These are phyloP conservation scores for Phytopythium montanum DNA, from an alignment of 352 stramenopile species.

Conservation along the genomic window DNA sequence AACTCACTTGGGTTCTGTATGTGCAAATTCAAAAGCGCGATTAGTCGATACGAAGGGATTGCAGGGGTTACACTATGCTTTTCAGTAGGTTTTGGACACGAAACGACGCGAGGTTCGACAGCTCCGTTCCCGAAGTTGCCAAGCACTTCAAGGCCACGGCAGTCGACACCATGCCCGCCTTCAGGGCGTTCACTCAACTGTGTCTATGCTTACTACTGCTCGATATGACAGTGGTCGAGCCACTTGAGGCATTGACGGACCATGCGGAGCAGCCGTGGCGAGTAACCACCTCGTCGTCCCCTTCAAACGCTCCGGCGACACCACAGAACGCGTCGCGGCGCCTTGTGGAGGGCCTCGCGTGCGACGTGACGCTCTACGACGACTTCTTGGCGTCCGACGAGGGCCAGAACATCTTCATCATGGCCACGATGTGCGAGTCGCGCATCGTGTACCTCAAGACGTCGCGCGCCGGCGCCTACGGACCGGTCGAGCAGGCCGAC, in stretches of 20 bases:
- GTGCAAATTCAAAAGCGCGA: not conserved
- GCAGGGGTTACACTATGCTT: not conserved
- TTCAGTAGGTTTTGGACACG: not conserved
- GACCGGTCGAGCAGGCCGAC: constrained; percentile 57
- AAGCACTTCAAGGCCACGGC: not conserved
- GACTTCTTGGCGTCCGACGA: constrained; percentile 51
- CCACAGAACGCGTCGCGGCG: constrained; percentile 7
- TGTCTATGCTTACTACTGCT: not conserved
- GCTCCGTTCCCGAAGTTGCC: not conserved
- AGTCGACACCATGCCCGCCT: not conserved
- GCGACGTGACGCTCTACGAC: constrained; percentile 50
- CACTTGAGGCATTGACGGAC: not conserved
- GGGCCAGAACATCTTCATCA: constrained; percentile 67
- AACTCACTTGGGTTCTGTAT: not conserved
- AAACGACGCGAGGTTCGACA: not conserved
- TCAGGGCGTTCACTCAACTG: not conserved
- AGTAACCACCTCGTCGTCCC: not conserved
- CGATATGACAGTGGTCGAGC: too few relatives aligned
- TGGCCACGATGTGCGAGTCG: constrained; percentile 68
- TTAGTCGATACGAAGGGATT: too few relatives aligned
- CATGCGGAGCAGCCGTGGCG: constrained; percentile 3
- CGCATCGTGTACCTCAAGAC: constrained; percentile 73
- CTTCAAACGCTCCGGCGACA: too few relatives aligned
- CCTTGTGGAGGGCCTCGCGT: constrained; percentile 32
- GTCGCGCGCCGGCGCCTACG: constrained; percentile 47